phyloP scores from a whole-genome alignment of 371 early-diverging fungal species.

The Mortierella sp. region DNA sequence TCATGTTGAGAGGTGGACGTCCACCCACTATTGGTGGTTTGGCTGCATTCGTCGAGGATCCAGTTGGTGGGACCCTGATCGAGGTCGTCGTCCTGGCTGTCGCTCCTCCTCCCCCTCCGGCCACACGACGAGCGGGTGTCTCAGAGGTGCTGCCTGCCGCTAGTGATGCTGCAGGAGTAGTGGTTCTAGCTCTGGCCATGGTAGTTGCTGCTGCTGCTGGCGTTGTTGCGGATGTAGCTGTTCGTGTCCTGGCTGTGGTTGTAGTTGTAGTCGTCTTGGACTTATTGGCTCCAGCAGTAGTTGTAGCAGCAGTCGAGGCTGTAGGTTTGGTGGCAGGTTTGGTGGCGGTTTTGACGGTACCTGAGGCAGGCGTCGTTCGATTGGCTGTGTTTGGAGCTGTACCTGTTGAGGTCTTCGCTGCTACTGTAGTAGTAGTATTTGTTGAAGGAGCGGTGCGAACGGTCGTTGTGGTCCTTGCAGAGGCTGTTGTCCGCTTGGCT shows the following conservation, averaged over 20 bases:
- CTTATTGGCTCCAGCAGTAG: conserved; percentile 16
- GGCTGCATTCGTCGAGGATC: conserved; percentile 5
- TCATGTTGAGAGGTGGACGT: conserved; percentile 38
- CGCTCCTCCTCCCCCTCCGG: conserved; percentile 43
- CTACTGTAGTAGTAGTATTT: not conserved
- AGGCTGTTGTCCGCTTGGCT: conserved; percentile 13
- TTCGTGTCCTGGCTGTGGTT: conserved; percentile 1
- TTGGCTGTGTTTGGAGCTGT: conserved; percentile 6
- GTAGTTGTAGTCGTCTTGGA: conserved; percentile 4
- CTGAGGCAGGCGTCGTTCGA: conserved; percentile 3
- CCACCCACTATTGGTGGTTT: conserved; percentile 40
- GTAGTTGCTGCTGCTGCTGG: conserved; percentile 1
- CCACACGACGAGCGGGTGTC: conserved; percentile 17
- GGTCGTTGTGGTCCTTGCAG: conserved; percentile 2
- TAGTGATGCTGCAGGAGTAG: conserved; percentile 12
- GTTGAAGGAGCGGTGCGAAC: conserved; percentile 1
- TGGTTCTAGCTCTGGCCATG: not conserved
- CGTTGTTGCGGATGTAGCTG: conserved; percentile 9
- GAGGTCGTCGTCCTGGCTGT: conserved; percentile 38
- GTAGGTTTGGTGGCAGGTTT: conserved; percentile 12
- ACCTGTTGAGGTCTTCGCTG: conserved; percentile 18
- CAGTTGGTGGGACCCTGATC: conserved; percentile 25
- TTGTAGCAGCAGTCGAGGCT: conserved; percentile 5
- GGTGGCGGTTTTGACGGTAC: conserved; percentile 30
- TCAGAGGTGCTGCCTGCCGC: conserved; percentile 16